phyloP scores from a whole-genome alignment of 1,139 yeast species.

The Pichia sp. region DNA sequence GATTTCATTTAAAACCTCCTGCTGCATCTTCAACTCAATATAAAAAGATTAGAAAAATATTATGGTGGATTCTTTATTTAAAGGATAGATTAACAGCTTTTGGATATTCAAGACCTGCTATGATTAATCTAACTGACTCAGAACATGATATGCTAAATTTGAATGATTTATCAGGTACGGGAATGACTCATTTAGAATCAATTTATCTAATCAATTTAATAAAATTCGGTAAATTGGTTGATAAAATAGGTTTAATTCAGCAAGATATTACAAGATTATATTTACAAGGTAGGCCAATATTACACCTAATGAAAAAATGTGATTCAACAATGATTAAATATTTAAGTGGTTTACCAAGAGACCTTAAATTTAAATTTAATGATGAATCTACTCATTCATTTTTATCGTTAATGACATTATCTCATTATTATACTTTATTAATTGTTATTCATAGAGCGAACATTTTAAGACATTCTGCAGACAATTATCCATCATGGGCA shows the following conservation, averaged over 20 bases:
- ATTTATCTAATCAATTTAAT: conserved; percentile 58
- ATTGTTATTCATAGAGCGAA: conserved; percentile 70
- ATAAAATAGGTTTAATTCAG: conserved; percentile 65
- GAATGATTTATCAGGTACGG: conserved; percentile 53
- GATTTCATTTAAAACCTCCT: conserved; percentile 51
- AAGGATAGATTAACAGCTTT: conserved; percentile 60
- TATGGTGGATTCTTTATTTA: conserved; percentile 78
- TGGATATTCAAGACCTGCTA: conserved; percentile 70
- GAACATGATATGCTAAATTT: conserved; percentile 68
- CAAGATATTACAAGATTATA: conserved; percentile 36
- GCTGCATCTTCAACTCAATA: conserved; percentile 32
- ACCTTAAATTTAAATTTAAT: conserved; percentile 55
- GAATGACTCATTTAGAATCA: conserved; percentile 44
- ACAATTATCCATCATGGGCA: conserved; percentile 74
- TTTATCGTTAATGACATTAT: conserved; percentile 56
- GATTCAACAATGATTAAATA: conserved; percentile 78
- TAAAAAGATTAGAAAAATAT: conserved; percentile 57
- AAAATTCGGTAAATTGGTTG: conserved; percentile 68
- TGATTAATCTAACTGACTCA: conserved; percentile 67
- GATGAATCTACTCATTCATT: conserved; percentile 48
- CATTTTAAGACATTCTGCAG: conserved; percentile 47
- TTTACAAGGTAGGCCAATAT: conserved; percentile 11
- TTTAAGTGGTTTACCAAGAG: conserved; percentile 65
- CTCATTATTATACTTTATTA: conserved; percentile 68
- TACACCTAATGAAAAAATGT: conserved; percentile 49